These are phyloP conservation scores for Escovopsis weberi DNA, from an alignment of 2,329 filamentous ascomycete genomes.

Conservation along the genomic window DNA sequence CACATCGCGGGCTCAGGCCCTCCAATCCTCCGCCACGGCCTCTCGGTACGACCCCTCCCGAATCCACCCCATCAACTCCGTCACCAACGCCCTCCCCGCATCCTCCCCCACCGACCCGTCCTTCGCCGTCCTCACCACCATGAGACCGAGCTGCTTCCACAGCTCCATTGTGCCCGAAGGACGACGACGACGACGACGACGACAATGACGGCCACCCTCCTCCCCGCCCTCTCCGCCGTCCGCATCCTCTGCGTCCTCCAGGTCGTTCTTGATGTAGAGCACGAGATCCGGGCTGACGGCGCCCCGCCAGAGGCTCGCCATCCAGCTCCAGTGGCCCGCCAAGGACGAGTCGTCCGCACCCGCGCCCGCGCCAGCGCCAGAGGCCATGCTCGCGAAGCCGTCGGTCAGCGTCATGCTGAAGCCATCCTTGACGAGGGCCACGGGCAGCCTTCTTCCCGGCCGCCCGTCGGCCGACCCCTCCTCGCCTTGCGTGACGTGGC, in stretches of 20 bases:
- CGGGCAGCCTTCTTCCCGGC: slow-evolving; percentile 35
- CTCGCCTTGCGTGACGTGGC: slow-evolving; percentile 25
- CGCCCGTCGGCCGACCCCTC: background rate
- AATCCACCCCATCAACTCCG: slow-evolving; percentile 80
- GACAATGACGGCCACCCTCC: slow-evolving; percentile 25
- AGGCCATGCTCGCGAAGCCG: slow-evolving; percentile 55
- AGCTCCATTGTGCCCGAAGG: slow-evolving; percentile 40
- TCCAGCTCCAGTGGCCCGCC: slow-evolving; percentile 95
- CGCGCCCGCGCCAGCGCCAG: no score
- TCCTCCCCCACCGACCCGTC: slow-evolving; percentile 45
- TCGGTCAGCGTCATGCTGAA: slow-evolving; percentile 74
- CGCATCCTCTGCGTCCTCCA: slow-evolving; percentile 21
- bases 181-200: no score
- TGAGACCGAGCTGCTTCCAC: slow-evolving; percentile 31
- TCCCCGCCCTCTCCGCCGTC: slow-evolving; percentile 40
- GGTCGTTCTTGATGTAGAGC: slow-evolving; percentile 42
- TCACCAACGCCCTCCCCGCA: slow-evolving; percentile 59
- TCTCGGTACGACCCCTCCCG: slow-evolving; percentile 29
- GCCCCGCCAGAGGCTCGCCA: slow-evolving; percentile 84
- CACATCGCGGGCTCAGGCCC: no score
- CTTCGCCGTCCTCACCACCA: slow-evolving; percentile 37
- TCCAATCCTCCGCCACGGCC: slow-evolving; percentile 10
- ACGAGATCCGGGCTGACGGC: slow-evolving; percentile 70
- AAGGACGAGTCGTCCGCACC: slow-evolving; percentile 66
- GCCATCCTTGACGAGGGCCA: slow-evolving; percentile 61